Evolutionary conservation across 768 basidiomycete genomes (phyloP).

Genomic region (Exidia glandulosa): DNA sequence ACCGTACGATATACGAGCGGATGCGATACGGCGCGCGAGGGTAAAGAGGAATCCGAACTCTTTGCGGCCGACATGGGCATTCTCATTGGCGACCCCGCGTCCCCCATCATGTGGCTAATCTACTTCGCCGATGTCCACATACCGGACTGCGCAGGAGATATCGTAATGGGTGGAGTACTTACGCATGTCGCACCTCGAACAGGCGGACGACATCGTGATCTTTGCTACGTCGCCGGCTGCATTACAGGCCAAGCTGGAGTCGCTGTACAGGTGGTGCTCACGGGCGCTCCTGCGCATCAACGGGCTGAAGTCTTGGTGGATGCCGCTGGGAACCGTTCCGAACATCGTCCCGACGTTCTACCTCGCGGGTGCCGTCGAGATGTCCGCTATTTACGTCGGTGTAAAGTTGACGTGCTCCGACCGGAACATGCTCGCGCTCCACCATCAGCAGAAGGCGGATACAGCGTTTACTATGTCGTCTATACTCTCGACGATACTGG

Average conservation of each 20-base stretch:
- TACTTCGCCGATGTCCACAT: conserved; percentile 14
- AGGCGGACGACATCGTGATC: conserved; percentile 18
- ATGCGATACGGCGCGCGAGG: conserved; percentile 1
- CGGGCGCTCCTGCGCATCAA: conserved; percentile 17
- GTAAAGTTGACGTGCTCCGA: not conserved
- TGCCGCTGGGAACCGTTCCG: conserved; percentile 12
- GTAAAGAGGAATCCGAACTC: conserved; percentile 1
- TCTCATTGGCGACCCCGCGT: conserved; percentile 18
- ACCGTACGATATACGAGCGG: conserved; percentile 4
- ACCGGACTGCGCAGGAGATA: conserved; percentile 8
- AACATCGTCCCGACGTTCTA: not conserved
- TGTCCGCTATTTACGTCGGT: conserved; percentile 3
- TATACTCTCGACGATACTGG: not conserved
- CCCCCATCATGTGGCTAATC: conserved; percentile 17
- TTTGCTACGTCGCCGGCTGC: conserved; percentile 10
- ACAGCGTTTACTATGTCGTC: not conserved
- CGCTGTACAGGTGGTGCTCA: conserved; percentile 13
- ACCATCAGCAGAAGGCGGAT: not conserved
- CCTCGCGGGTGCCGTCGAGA: not conserved
- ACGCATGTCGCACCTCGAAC: conserved; percentile 14
- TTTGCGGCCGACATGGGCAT: conserved; percentile 16
- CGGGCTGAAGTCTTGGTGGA: conserved; percentile 12
- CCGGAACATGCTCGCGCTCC: conserved; percentile 1
- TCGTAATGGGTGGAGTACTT: conserved; percentile 5
- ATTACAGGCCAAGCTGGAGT: conserved; percentile 10